phyloP scores from a whole-genome alignment of 352 stramenopile species.

The Globisporangium lucens region DNA sequence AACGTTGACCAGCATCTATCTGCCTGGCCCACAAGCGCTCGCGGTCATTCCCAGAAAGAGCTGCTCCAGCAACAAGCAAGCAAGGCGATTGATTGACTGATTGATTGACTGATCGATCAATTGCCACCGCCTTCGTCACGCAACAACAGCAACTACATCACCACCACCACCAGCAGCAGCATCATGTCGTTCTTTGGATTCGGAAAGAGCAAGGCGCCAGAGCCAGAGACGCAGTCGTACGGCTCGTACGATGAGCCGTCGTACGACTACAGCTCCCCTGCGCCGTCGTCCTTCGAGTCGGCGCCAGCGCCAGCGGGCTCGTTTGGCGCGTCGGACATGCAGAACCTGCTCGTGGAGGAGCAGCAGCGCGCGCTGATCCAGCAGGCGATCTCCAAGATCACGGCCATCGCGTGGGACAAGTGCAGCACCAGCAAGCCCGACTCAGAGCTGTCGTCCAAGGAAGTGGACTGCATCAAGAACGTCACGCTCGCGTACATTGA shows the following conservation, averaged over 20 bases:
- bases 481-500: conserved; percentile 85
- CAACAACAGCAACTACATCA: background rate
- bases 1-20: background rate
- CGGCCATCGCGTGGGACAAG: conserved; percentile 87
- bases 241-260: conserved; percentile 62
- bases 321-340: conserved; percentile 56
- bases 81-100: background rate
- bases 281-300: conserved; percentile 36
- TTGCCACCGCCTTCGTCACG: background rate
- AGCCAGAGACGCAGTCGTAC: conserved; percentile 44
- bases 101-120: background rate
- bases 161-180: background rate
- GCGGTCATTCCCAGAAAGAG: conserved; percentile 8
- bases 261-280: conserved; percentile 66
- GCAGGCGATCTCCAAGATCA: conserved; percentile 88
- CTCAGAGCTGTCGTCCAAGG: conserved; percentile 74
- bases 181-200: conserved; percentile 84
- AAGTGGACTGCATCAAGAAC: conserved; percentile 87
- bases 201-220: conserved; percentile 64
- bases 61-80: background rate
- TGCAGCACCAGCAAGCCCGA: conserved; percentile 84
- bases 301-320: conserved; percentile 24
- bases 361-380: conserved; percentile 87
- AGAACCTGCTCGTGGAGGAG: conserved; percentile 84
- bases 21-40: background rate